Conservation (phyloP, 768 basidiomycete genomes). For the Termitomyces sp. region DNA sequence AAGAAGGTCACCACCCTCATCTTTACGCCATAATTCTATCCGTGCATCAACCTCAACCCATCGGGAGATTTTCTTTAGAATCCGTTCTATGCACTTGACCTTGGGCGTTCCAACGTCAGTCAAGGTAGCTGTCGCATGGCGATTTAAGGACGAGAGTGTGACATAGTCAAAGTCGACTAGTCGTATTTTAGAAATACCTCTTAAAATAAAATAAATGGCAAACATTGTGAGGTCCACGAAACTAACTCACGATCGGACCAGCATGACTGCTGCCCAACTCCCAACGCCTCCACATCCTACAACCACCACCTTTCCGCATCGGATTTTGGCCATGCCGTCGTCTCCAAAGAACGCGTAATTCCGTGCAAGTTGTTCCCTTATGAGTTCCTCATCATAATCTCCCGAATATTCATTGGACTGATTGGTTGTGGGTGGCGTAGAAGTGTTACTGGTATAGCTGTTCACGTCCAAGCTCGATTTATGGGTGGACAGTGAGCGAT, state of each 20-base stretch:
- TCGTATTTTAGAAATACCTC: conserved; percentile 73
- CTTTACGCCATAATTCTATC: conserved; percentile 84
- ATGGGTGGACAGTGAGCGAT: conserved; percentile 43
- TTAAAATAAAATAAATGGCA: conserved; percentile 19
- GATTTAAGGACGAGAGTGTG: conserved; percentile 90
- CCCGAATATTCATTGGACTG: conserved; percentile 2
- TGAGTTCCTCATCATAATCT: conserved; percentile 73
- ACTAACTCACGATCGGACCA: conserved; percentile 77
- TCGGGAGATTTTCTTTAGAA: conserved; percentile 69
- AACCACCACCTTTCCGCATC: conserved; percentile 74
- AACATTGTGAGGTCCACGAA: neutral
- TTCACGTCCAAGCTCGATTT: conserved; percentile 16
- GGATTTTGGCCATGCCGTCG: conserved; percentile 77
- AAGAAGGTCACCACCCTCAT: conserved; percentile 67
- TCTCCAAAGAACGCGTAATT: conserved; percentile 96
- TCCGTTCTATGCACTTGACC: conserved; percentile 70
- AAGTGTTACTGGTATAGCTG: conserved; percentile 1
- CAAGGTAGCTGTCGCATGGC: conserved; percentile 88
- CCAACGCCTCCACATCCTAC: conserved; percentile 98
- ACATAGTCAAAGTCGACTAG: conserved; percentile 97
- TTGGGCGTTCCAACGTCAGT: conserved; percentile 93
- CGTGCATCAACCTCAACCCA: conserved; percentile 86
- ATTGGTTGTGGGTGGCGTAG: conserved; percentile 5
- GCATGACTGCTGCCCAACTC: conserved; percentile 94
- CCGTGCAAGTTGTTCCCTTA: conserved; percentile 86